These are phyloP conservation scores for Paramyrothecium roridum DNA, from an alignment of 2,329 filamentous ascomycete species.

Conservation along the genomic window DNA sequence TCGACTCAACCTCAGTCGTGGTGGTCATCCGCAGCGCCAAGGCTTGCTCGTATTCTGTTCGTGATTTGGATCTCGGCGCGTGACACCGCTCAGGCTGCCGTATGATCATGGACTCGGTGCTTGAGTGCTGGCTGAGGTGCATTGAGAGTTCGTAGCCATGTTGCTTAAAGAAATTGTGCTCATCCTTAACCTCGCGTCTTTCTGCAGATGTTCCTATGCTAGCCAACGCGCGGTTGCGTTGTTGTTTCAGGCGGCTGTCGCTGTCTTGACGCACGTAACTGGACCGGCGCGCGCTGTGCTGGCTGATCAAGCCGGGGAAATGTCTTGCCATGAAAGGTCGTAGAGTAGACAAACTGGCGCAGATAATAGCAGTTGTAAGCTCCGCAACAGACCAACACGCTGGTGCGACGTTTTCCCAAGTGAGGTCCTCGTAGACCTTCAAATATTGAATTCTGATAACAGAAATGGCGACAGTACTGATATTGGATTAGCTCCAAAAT, in stretches of 20 bases:
- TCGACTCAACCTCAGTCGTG: background rate
- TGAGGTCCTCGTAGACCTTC: slow-evolving; percentile 10
- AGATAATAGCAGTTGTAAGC: slow-evolving; percentile 14
- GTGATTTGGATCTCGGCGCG: background rate
- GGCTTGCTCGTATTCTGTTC: background rate
- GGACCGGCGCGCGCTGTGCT: background rate
- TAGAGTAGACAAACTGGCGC: slow-evolving; percentile 17
- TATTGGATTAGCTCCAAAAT: too few relatives aligned
- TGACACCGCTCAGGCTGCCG: background rate
- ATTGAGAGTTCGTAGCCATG: background rate
- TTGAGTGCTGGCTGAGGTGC: background rate
- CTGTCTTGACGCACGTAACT: background rate
- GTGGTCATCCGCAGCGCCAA: background rate
- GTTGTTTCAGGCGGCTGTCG: background rate
- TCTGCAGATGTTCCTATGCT: too few relatives aligned
- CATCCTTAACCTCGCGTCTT: too few relatives aligned
- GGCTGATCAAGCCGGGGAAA: background rate
- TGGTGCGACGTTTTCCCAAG: slow-evolving; percentile 14
- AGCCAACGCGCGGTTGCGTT: too few relatives aligned
- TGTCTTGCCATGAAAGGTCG: slow-evolving; percentile 13
- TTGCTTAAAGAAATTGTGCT: background rate
- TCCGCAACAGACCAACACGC: slow-evolving; percentile 18
- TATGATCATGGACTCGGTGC: background rate
- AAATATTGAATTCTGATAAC: slow-evolving; percentile 16
- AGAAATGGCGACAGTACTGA: slow-evolving; percentile 17